phyloP scores from a whole-genome alignment of 257 asterid genomes.

The Apocynum venetum region DNA sequence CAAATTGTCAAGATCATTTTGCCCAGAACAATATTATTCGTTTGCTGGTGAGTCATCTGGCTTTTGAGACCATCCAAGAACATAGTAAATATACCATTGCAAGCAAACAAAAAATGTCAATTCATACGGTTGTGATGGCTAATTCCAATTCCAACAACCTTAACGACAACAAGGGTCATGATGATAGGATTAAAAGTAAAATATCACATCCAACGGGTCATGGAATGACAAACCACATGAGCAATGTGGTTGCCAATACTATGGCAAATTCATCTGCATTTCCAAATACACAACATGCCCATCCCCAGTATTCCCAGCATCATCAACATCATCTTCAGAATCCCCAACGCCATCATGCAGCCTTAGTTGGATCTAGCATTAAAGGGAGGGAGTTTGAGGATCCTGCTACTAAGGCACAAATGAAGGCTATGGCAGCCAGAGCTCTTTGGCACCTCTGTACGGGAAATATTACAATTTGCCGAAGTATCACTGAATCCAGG shows the following conservation, averaged over 20 bases:
- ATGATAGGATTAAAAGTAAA: not conserved
- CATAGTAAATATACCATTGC: slow-evolving; percentile 65
- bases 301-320: not conserved
- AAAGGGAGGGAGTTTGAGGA: slow-evolving; percentile 31
- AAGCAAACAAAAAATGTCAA: slow-evolving; percentile 39
- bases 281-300: not conserved
- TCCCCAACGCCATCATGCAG: slow-evolving; percentile 8
- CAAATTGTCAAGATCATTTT: slow-evolving; percentile 71
- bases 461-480: slow-evolving; percentile 16
- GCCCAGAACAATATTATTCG: slow-evolving; percentile 68
- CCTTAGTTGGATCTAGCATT: slow-evolving; percentile 24
- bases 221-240: slow-evolving; percentile 38
- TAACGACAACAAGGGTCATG: not conserved
- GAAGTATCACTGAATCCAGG: slow-evolving; percentile 25
- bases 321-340: not conserved
- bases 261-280: slow-evolving; percentile 24
- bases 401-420: slow-evolving; percentile 23
- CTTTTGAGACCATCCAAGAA: slow-evolving; percentile 78
- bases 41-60: slow-evolving; percentile 67
- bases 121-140: slow-evolving; percentile 59
- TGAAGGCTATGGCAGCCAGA: slow-evolving; percentile 29
- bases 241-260: slow-evolving; percentile 38
- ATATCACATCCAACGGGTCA: slow-evolving; percentile 29
- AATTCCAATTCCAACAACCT: slow-evolving; percentile 18
- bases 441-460: slow-evolving; percentile 28